These are phyloP conservation scores for Stipa capillata DNA, from an alignment of 176 grass and related monocot species.

Conservation along the genomic window DNA sequence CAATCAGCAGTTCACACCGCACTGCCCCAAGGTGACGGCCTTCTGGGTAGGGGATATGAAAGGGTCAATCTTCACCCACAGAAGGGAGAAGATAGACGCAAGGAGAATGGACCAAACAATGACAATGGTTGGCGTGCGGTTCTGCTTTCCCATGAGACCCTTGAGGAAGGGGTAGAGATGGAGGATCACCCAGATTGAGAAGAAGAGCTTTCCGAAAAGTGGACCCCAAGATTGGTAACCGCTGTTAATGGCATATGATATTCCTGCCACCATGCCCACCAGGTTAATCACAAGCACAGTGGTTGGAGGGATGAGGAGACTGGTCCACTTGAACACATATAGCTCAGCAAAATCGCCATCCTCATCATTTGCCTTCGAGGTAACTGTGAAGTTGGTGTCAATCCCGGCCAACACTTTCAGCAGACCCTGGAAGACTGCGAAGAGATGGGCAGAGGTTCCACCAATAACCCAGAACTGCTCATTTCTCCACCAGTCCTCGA, in stretches of 20 bases:
- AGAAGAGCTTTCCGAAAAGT: conserved; percentile 86
- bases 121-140: conserved; percentile 85
- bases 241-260: conserved; percentile 90
- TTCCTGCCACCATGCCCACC: conserved; percentile 87
- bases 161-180: conserved; percentile 98
- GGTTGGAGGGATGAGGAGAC: conserved; percentile 76
- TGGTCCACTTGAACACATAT: conserved; percentile 96
- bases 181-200: conserved; percentile 95
- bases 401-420: conserved; percentile 82
- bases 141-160: conserved; percentile 90
- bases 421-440: conserved; percentile 85
- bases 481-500: conserved; percentile 93
- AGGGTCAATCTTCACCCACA: conserved; percentile 92
- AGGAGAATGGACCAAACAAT: conserved; percentile 96
- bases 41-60: conserved; percentile 77
- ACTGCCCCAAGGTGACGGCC: conserved; percentile 51
- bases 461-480: conserved; percentile 97
- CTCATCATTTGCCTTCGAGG: conserved; percentile 81
- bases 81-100: conserved; percentile 83
- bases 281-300: conserved; percentile 84
- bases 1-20: conserved; percentile 79
- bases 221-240: conserved; percentile 97
- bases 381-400: conserved; percentile 96
- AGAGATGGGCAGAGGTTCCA: conserved; percentile 92
- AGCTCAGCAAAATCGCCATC: conserved; percentile 89